Percentiles rank a stretch among this genome's conserved stretches.
phyloP scores from a whole-genome alignment of 495 filamentous ascomycete genomes.

The Bryoglossum gracile region DNA sequence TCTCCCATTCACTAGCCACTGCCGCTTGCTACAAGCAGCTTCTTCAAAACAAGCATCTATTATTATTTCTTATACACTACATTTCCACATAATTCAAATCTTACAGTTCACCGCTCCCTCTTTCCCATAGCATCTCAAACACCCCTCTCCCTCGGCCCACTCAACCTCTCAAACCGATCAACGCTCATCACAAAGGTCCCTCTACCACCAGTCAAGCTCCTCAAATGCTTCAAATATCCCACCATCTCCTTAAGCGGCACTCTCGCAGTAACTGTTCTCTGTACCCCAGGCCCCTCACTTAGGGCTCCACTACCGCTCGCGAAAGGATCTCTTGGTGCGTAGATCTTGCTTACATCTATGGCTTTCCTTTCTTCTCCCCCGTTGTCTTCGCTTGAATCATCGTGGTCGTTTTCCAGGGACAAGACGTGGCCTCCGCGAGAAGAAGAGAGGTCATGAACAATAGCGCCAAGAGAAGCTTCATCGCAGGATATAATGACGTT shows the following conservation, averaged over 20 bases:
- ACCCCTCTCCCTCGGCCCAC: conserved; percentile 41
- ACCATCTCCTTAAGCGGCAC: conserved; percentile 97
- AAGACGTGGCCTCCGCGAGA: conserved; percentile 78
- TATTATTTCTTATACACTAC: no score
- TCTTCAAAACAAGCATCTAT: no score
- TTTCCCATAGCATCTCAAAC: no score
- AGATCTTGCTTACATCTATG: conserved; percentile 66
- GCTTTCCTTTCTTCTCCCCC: conserved; percentile 16
- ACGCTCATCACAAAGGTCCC: conserved; percentile 90
- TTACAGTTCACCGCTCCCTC: no score
- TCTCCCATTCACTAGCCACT: no score
- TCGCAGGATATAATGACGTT: conserved; percentile 74
- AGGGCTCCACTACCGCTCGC: conserved; percentile 33
- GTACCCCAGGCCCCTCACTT: conserved; percentile 21
- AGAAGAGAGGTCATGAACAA: conserved; percentile 85
- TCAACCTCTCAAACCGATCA: conserved; percentile 84
- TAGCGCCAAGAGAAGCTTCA: conserved; percentile 69
- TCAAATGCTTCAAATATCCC: conserved; percentile 83
- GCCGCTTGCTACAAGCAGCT: no score
- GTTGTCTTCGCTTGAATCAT: conserved; percentile 26
- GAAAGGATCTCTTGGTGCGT: conserved; percentile 81
- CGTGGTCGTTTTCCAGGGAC: conserved; percentile 61
- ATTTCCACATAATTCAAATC: no score
- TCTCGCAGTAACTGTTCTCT: conserved; percentile 60
- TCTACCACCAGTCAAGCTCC: conserved; percentile 79